Evolutionary conservation across 2,329 filamentous ascomycete species (phyloP).

Genomic region (Colletotrichum trifolii): DNA sequence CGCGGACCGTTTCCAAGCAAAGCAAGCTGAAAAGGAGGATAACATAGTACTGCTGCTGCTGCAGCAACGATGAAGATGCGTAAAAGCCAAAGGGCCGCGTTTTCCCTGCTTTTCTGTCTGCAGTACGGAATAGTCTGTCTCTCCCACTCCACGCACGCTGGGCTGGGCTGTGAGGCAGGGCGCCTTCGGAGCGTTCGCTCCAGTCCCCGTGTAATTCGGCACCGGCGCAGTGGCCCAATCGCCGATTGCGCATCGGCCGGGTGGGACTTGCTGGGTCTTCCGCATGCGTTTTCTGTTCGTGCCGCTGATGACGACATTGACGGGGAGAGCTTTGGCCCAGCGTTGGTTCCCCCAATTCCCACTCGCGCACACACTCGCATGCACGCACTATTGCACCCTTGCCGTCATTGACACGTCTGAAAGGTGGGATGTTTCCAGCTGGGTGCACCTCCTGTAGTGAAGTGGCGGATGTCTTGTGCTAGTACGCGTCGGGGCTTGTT

Average conservation of each 20-base stretch:
- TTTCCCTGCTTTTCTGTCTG: constrained; percentile 10
- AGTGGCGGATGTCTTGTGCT: too few species aligned
- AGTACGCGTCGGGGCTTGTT: too few species aligned
- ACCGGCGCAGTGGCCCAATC: constrained; percentile 9
- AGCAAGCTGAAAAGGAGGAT: neutral
- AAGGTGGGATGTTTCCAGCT: constrained; percentile 13
- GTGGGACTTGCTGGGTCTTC: constrained; percentile 9
- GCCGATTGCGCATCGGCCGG: constrained; percentile 5
- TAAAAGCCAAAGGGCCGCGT: neutral
- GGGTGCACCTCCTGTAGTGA: neutral
- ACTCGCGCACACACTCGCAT: too few species aligned
- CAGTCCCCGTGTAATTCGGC: constrained; percentile 2
- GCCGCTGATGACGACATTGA: constrained; percentile 31
- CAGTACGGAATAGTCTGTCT: neutral
- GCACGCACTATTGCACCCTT: constrained; percentile 5
- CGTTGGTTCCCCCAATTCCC: neutral
- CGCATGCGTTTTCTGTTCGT: constrained; percentile 8
- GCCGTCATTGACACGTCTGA: constrained; percentile 34
- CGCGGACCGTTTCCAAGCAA: too few species aligned
- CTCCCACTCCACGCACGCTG: neutral
- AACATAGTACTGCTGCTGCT: neutral
- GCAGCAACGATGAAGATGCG: too few species aligned
- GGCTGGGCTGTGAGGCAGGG: neutral
- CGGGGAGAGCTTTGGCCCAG: constrained; percentile 27
- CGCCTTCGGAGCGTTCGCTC: constrained; percentile 30